These are phyloP conservation scores for Camelina hispida DNA, from an alignment of 345 rosid species.

Conservation along the genomic window DNA sequence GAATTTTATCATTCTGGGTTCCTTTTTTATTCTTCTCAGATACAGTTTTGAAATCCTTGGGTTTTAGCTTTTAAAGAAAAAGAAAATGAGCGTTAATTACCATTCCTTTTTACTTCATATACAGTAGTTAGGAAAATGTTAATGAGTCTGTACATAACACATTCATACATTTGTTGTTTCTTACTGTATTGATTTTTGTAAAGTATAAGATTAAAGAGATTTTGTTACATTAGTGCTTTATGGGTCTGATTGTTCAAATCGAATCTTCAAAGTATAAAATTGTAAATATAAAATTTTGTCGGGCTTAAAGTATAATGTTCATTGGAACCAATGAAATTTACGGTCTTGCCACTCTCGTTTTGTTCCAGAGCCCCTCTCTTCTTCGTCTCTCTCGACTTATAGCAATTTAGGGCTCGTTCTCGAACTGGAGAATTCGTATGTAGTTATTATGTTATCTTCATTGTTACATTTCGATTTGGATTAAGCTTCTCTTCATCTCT, in stretches of 20 bases:
- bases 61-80: conserved; percentile 5
- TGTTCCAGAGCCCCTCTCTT: too few relatives aligned
- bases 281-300: neutral
- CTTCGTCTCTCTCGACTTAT: conserved; percentile 2
- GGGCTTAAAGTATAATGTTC: too few relatives aligned
- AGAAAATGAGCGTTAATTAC: conserved; percentile 4
- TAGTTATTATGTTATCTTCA: neutral
- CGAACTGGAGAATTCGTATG: neutral
- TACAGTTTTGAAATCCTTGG: conserved; percentile 29
- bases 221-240: neutral
- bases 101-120: neutral
- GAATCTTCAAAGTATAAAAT: neutral
- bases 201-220: neutral
- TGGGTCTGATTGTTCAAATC: neutral
- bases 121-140: conserved; percentile 15
- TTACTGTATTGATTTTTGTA: neutral
- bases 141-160: conserved; percentile 30
- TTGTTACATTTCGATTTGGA: conserved; percentile 7
- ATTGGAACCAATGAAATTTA: too few relatives aligned
- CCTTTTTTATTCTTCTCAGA: conserved; percentile 37
- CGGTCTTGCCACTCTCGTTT: conserved; percentile 22
- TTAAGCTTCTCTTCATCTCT: neutral
- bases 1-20: neutral
- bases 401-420: conserved; percentile 1
- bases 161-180: conserved; percentile 16